Evolutionary conservation across 495 filamentous ascomycete species (phyloP), one percentile per base, ranked within the genome.

Genomic region (Chlorociboria aeruginascens): DNA sequence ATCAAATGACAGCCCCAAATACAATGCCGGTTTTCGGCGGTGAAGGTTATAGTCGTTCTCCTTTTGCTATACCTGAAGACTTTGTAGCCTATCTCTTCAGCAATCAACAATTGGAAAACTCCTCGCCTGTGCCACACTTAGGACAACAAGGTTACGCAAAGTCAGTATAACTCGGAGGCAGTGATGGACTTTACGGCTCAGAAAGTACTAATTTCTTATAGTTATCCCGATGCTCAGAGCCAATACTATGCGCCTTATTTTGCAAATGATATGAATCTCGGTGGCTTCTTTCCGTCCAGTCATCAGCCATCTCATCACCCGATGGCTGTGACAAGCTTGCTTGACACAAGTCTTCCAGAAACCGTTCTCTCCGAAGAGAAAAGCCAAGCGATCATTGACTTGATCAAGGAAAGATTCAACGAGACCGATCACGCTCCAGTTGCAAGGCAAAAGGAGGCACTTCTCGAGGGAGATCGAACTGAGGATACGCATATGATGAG

Each of bases 71-170:
- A 68, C 82, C 86, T 7, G 90, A 95, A 56, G 89, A 94, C 61
- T 95, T 95, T 62, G 80, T 90, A 31, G 84, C 85, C 13, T 95
- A 85, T 73, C 68, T 96, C 17, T 95, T 97, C 67, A 90, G 84
- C 58, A 85, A 83, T 3, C 59, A 66, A 32, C 55, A 56, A 30
- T 9, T 61, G 9, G 52, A 55, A 8, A 35, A 33, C 16, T 52
- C 50, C 25, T 62, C 74, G 37, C 48, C 56, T 3, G 43, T 54
- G 11, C 30, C 35, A 12, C 56, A 49, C 6, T 64, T 74, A 49
- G 61, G 65, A n/a, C 70, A 66, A 45, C 65, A 64, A 37, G 69
- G 69, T 40, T 61, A 63, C 49, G 50, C 52, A 45, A 74, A 69
- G 72, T 76, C 54, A 61, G 71, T 65, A 10, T 13, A 31, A 1